Base-by-base conservation (phyloP, 192 early-diverging fungal genomes). In the Gorgonomyces haynaldii region DNA sequence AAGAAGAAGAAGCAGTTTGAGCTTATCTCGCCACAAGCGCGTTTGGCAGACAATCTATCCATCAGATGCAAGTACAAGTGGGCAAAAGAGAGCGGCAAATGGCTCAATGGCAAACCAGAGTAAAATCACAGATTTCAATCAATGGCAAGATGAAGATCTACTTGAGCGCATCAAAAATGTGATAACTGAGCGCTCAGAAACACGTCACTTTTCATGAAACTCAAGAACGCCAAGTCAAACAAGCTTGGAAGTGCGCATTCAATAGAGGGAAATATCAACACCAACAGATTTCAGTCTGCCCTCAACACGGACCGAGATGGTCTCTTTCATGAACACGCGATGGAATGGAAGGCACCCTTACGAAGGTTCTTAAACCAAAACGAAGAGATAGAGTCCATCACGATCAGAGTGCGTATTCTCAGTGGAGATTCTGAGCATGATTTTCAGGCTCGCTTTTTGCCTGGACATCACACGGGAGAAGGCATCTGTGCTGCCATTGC, bases 341-440 rank as follows among this genome's bases (percentile, higher is more conserved):
- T n/a, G n/a, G 52, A 57, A 39, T 76, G 74, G 74, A 29, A 25
- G 17, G 62, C 66, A 2, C 69, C 76, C 1, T 36, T 78, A 10
- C 61, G 65, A 47, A 41, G 68, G 25, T 58, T 70, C 45, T 34
- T 64, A 24, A 64, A 66, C 29, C 57, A 54, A 8, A 47, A 64
- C 26, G 62, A 47, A 9, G 34, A 60, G 43, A 23, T 61, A 3
- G 51, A 57, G 19, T 70, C 50, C 52, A 43, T 73, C 0, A 68
- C 67, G 9, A 59, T 75, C 35, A 43, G 61, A 26, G 69, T 76
- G 2, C 56, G 76, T 17, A 56, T 78, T 9, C 40, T 75, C n/a
- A n/a, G n/a, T n/a, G n/a, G n/a, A n/a, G n/a, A n/a, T n/a, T n/a
- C n/a, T n/a, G 68, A 67, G 34, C 55, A 65, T 28, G 76, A 78